Percentiles rank a stretch among this genome's conserved stretches.
These are phyloP conservation scores for Phytophthora lateralis DNA, from an alignment of 352 stramenopile species.

Conservation along the genomic window DNA sequence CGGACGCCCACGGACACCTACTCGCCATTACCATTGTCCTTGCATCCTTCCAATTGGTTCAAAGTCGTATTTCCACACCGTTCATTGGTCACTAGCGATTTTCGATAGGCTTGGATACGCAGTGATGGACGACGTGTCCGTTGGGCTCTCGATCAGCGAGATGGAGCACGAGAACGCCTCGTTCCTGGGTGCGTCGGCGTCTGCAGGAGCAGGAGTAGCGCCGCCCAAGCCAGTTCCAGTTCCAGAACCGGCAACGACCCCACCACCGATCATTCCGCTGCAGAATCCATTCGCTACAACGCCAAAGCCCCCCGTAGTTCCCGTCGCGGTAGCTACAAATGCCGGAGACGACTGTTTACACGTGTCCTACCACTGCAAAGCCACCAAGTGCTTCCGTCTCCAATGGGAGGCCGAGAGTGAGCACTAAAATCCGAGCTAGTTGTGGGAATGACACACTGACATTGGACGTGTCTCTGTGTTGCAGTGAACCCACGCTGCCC, in stretches of 20 bases:
- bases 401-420: conserved; percentile 84
- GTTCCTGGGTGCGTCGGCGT: conserved; percentile 25
- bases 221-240: conserved; percentile 4
- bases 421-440: conserved; percentile 6
- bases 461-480: neutral
- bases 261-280: conserved; percentile 2
- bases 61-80: conserved; percentile 7
- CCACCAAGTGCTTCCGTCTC: conserved; percentile 69
- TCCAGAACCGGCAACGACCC: conserved; percentile 1
- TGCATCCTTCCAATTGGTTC: conserved; percentile 15
- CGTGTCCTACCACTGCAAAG: conserved; percentile 68
- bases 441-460: neutral
- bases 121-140: conserved; percentile 43
- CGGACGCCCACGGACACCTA: conserved; percentile 10
- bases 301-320: conserved; percentile 2
- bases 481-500: conserved; percentile 79
- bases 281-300: conserved; percentile 9
- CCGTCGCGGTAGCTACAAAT: conserved; percentile 11
- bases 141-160: conserved; percentile 36
- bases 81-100: conserved; percentile 21
- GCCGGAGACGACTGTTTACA: conserved; percentile 55
- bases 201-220: neutral
- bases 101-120: conserved; percentile 10
- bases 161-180: conserved; percentile 42
- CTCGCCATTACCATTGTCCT: neutral